Conservation (phyloP, 495 filamentous ascomycete genomes). For the Hypoxylon fuscum region DNA sequence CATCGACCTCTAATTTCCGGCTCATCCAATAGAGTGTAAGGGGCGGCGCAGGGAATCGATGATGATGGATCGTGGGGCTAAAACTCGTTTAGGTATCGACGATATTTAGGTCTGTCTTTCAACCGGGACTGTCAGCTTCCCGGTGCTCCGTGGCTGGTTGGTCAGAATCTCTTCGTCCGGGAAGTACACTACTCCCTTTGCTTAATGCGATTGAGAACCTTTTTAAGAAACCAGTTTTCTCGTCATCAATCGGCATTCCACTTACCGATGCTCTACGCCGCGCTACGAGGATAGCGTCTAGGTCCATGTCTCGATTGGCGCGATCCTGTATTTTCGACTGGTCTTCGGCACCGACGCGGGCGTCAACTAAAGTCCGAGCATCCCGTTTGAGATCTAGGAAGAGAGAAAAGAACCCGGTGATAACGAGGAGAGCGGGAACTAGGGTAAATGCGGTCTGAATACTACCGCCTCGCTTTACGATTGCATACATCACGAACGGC, state of each 20-base stretch:
- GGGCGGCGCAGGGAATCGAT: too few species aligned
- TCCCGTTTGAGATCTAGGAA: slow-evolving; percentile 51
- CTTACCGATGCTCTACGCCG: slow-evolving; percentile 38
- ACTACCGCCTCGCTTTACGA: slow-evolving; percentile 41
- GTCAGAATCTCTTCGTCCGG: slow-evolving; percentile 30
- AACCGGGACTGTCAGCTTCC: slow-evolving; percentile 29
- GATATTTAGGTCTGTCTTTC: background rate
- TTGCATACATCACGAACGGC: slow-evolving; percentile 66
- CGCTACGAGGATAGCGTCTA: slow-evolving; percentile 43
- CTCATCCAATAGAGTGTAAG: background rate
- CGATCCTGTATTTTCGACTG: slow-evolving; percentile 42
- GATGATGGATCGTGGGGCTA: too few species aligned
- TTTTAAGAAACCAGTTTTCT: slow-evolving; percentile 35
- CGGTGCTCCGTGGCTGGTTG: slow-evolving; percentile 27
- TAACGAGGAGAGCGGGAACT: slow-evolving; percentile 47
- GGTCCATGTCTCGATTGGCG: slow-evolving; percentile 43
- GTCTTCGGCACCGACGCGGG: slow-evolving; percentile 40
- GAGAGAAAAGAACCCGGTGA: slow-evolving; percentile 47
- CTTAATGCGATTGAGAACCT: slow-evolving; percentile 33
- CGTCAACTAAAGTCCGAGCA: slow-evolving; percentile 51
- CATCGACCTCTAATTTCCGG: background rate
- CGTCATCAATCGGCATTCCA: slow-evolving; percentile 17
- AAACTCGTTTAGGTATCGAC: background rate
- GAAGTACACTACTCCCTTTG: slow-evolving; percentile 23
- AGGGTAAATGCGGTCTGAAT: slow-evolving; percentile 49